These are phyloP conservation scores for Colletotrichum cordylinicola DNA, from an alignment of 2,329 filamentous ascomycete genomes.

Conservation along the genomic window DNA sequence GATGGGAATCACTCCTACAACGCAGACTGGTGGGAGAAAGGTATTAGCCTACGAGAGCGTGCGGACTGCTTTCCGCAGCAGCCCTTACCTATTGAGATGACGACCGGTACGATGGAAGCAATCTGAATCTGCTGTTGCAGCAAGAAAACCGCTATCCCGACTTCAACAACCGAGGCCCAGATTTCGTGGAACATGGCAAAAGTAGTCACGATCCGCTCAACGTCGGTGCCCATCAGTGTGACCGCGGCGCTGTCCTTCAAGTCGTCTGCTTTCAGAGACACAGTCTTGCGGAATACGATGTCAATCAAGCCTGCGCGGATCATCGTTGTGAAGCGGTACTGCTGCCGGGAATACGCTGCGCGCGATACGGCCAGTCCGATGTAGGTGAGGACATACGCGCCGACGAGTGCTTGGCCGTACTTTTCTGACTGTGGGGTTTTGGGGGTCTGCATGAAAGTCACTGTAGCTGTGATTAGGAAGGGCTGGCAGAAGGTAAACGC, in stretches of 20 bases:
- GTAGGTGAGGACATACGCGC: constrained; percentile 34
- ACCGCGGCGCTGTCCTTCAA: constrained; percentile 34
- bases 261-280: constrained; percentile 23
- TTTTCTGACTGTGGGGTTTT: constrained; percentile 23
- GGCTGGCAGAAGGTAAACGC: constrained; percentile 30
- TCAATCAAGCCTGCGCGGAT: constrained; percentile 29
- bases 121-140: constrained; percentile 38
- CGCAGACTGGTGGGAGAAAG: constrained; percentile 32
- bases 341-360: constrained; percentile 35
- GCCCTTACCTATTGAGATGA: constrained; percentile 45
- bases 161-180: constrained; percentile 27
- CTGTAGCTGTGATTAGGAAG: constrained; percentile 27
- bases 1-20: constrained; percentile 36
- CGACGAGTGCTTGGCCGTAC: constrained; percentile 31
- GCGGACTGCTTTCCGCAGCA: background rate
- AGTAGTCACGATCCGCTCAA: constrained; percentile 33
- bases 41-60: background rate
- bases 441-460: constrained; percentile 18
- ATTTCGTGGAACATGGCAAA: constrained; percentile 25
- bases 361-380: constrained; percentile 35
- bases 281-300: constrained; percentile 33
- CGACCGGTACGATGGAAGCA: constrained; percentile 48
- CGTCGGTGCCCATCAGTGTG: constrained; percentile 41
- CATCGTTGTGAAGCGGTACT: constrained; percentile 32
- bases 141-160: constrained; percentile 29